Evolutionary conservation across 2,329 filamentous ascomycete genomes (phyloP), one percentile per base, ranked within the genome.

Genomic region (Lizonia empirigonia): DNA sequence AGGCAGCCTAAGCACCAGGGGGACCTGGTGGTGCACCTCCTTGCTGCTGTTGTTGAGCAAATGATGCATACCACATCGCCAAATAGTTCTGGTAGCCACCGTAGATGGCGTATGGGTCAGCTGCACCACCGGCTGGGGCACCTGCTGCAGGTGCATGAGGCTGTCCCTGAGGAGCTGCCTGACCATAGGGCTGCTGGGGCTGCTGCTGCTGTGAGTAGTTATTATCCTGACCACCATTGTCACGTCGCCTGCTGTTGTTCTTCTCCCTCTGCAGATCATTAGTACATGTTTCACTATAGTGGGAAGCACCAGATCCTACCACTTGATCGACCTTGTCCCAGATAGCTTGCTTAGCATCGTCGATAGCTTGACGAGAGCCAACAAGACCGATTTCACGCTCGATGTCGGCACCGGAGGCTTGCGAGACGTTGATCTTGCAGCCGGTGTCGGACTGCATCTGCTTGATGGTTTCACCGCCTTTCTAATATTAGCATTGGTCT

Each of bases 371-470:
- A 35, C 84, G 83, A 29, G 83, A 84, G 56, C 91, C 92, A 57
- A 94, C 88, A 35, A 96, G 81, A 36, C 89, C 90, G 68, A 96
- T 96, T 72, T 95, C 89, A 66, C 91, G 86, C 72, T 94, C 87
- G 50, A 86, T 82, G 68, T 96, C 91, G 40, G 88, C 87, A 13
- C 88, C 88, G 27, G 86, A 87, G 7, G 90, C 87, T 65, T 90
- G 89, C 24, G 90, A 89, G 20, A 96, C 91, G 65, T 96, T 96
- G 79, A 96, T 96, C 78, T 96, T 96, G 82, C 92, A 96, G 36
- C 90, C 89, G 5, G 90, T 94, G 24, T 79, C 82, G 67, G 86
- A 88, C 73, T 96, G 91, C 87, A 96, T 95, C 62, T 96, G 90
- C 59, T 92, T 91, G 70, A 96, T 96, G 0, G 91, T 95, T 76